phyloP scores from a whole-genome alignment of 2,329 filamentous ascomycete genomes.

The Trichoderma gracile region DNA sequence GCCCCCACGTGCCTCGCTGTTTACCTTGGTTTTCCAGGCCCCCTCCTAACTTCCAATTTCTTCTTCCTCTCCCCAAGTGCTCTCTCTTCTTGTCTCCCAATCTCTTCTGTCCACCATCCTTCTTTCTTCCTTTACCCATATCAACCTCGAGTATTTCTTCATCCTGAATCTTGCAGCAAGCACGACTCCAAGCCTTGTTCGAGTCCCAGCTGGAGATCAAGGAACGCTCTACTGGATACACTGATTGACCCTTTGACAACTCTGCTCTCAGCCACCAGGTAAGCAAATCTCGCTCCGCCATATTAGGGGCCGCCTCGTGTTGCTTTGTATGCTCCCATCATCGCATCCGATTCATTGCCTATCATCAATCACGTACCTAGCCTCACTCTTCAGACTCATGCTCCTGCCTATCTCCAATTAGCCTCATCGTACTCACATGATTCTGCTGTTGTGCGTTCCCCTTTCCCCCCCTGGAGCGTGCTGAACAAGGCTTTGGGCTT shows the following conservation, averaged over 20 bases:
- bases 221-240: not conserved
- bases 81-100: not conserved
- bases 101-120: not conserved
- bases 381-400: not conserved
- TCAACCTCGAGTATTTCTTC: not conserved
- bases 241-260: not conserved
- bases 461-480: too few relatives aligned
- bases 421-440: not conserved
- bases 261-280: not conserved
- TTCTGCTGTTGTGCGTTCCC: not conserved
- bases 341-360: not conserved
- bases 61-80: not conserved
- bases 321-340: too few relatives aligned
- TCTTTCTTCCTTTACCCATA: not conserved
- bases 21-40: too few relatives aligned
- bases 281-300: not conserved
- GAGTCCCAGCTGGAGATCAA: not conserved
- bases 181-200: not conserved
- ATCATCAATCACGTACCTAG: not conserved
- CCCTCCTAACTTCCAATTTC: not conserved
- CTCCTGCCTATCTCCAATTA: not conserved
- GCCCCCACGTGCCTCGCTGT: slow-evolving; percentile 3
- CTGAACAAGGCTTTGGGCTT: not conserved
- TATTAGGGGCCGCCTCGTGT: too few relatives aligned
- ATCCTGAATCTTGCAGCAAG: not conserved